phyloP scores from a whole-genome alignment of 176 grass and related monocot species.

The Ensete ventricosum region DNA sequence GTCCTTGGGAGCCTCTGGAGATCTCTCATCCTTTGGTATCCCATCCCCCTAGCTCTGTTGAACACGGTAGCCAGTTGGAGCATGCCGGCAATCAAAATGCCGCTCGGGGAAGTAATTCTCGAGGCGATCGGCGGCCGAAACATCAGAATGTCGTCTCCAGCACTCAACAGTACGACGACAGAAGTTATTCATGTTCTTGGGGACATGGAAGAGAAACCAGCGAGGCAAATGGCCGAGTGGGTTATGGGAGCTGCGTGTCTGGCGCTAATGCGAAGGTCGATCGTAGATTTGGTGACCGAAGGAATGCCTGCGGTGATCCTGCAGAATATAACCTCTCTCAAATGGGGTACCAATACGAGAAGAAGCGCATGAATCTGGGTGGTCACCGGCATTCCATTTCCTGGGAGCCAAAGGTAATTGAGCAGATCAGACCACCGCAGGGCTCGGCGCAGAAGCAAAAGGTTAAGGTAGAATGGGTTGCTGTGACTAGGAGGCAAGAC shows the following conservation, averaged over 20 bases:
- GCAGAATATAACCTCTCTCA: background rate
- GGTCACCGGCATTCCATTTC: conserved; percentile 10
- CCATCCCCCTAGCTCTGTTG: background rate
- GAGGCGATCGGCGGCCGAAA: background rate
- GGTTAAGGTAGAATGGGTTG: conserved; percentile 33
- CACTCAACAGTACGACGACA: background rate
- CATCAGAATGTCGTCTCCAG: background rate
- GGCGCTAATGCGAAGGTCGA: too few relatives aligned
- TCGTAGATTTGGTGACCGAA: too few relatives aligned
- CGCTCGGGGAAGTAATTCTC: background rate
- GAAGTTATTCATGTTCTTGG: background rate
- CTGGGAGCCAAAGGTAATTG: too few relatives aligned
- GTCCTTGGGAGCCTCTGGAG: conserved; percentile 4
- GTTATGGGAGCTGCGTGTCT: too few relatives aligned
- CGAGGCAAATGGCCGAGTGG: background rate
- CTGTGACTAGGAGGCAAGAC: conserved; percentile 24
- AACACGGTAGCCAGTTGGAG: background rate
- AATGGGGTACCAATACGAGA: background rate
- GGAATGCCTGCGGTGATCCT: background rate
- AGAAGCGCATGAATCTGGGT: background rate
- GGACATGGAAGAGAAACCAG: background rate
- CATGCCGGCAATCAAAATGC: background rate
- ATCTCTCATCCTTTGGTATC: background rate
- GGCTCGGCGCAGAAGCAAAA: background rate
- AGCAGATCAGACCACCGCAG: background rate